Base-by-base conservation (phyloP, 1,284 basidiomycete species). In the Meripilus lineatus region DNA sequence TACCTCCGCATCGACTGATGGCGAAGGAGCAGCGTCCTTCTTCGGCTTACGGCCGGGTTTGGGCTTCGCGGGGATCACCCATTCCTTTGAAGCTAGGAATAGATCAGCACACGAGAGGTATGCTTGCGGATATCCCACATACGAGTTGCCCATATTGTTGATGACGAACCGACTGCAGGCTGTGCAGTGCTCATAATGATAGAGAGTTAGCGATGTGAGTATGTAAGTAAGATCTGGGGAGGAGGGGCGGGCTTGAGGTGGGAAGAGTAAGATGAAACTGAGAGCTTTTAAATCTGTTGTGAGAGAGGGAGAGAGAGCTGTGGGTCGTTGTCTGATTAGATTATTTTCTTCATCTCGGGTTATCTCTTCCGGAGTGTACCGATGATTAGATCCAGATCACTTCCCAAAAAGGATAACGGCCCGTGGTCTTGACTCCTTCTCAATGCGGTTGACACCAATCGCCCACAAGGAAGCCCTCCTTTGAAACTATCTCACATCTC, bases 31-130 rank as follows among this genome's bases (percentile, higher is more conserved):
- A 17, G 67, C 50, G 50, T 88, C 87, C 52, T 81, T 86, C 72
- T 89, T 90, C 32, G 89, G 89, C 68, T 93, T 93, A 42, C 91
- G 72, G 24, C 91, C 91, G 23, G 91, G 91, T 63, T 92, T 93
- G 15, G 89, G 88, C 54, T 89, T 88, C 24, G 92, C 84, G 36
- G 87, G 87, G 51, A 93, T 84, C 41, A 92, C 80, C 91, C 91
- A 94, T 64, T 93, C 89, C 63, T 88, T 92, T 32, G 87, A 89
- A 20, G 91, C 87, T 86, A 57, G 20, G 32, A 13, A 34, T n/a
- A 42, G 48, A 39, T 47, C 50, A 47, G 38, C 45, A 51, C 26
- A 52, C 36, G 50, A 34, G 51, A 36, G 48, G 42, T 44, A 26
- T 20, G 32, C 13, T 24, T 17, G 38, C 22, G 24, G 34, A 25